phyloP scores from a whole-genome alignment of 2,329 filamentous ascomycete species.

The Scytalidium lignicola region DNA sequence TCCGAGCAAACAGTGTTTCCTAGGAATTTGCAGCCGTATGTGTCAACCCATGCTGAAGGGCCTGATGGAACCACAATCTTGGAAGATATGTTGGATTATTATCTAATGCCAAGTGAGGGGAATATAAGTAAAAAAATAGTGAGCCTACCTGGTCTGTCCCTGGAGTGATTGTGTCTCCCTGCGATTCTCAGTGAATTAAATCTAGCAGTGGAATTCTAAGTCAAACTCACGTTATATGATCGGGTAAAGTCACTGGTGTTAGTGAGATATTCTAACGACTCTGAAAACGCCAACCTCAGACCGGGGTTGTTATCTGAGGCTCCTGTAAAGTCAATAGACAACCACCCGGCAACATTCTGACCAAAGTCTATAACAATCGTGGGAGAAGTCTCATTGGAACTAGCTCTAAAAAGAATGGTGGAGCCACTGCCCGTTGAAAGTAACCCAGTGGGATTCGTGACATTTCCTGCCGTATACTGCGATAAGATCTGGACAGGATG shows the following conservation, averaged over 20 bases:
- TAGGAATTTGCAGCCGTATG: conserved; percentile 37
- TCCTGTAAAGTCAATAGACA: conserved; percentile 38
- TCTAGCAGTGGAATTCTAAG: neutral
- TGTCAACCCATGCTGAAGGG: conserved; percentile 40
- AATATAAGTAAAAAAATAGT: conserved; percentile 3
- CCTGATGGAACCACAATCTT: conserved; percentile 39
- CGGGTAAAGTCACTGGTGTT: conserved; percentile 43
- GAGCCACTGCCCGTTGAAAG: conserved; percentile 25
- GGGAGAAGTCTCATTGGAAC: conserved; percentile 18
- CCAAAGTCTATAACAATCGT: conserved; percentile 45
- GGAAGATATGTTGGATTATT: neutral
- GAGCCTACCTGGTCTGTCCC: conserved; percentile 44
- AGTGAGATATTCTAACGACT: conserved; percentile 39
- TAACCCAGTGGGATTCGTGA: conserved; percentile 32
- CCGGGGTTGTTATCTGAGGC: conserved; percentile 30
- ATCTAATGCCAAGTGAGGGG: neutral
- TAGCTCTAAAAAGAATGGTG: conserved; percentile 27
- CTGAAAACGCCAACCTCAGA: conserved; percentile 43
- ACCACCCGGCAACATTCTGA: conserved; percentile 39
- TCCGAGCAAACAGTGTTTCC: conserved; percentile 42
- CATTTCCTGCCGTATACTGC: conserved; percentile 30
- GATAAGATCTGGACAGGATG: conserved; percentile 28
- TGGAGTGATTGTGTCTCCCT: conserved; percentile 34
- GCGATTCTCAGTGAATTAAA: conserved; percentile 1
- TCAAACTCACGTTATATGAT: conserved; percentile 36